Evolutionary conservation across 305 asterid genomes (phyloP), one percentile per base, ranked within the genome.

Genomic region (Fraxinus nigra): DNA sequence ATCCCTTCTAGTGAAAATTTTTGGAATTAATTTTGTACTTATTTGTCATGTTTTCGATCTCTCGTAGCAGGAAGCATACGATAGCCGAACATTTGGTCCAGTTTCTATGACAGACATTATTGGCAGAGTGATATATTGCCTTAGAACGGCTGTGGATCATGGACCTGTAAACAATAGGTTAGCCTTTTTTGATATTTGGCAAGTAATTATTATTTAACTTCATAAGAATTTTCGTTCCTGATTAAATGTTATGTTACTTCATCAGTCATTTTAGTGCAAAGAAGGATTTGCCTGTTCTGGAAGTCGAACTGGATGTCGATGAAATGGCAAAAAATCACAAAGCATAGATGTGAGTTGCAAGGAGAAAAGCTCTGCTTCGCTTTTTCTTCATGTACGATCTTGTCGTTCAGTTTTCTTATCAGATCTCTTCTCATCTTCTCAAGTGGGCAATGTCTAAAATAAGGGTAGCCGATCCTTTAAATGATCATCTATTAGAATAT

Each of bases 151-250:
- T 28, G 97, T 92, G 79, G 98, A 95, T 88, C 98, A 95, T 81
- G 98, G 98, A 65, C 97, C 95, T 33, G 92, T 93, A 61, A 85
- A 86, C 73, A 95, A 95, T 85, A 95, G 98, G 98, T 95, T 84
- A 70, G 78, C 63, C 14, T 34, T 56, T 69, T 83, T 74, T 8
- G 24, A 9, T 24, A 35, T 59, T 14, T 20, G 76, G 28, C 56
- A 18, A 8, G 34, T 33, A n/a, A 61, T 20, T 32, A 32, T 40
- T 18, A 37, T 34, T 72, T 8, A 9, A 48, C 26, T 2, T 72
- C 46, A 0, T 24, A 32, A 59, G 61, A 75, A 67, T 48, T 32
- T 10, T 54, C 5, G 9, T 10, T 54, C 9, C 26, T 67, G 30
- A 67, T 72, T 59, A 20, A 80, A 11, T 30, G 20, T 20, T 9